Base-by-base conservation (phyloP, 2,329 filamentous ascomycete genomes). In the Ophiostoma australiae region DNA sequence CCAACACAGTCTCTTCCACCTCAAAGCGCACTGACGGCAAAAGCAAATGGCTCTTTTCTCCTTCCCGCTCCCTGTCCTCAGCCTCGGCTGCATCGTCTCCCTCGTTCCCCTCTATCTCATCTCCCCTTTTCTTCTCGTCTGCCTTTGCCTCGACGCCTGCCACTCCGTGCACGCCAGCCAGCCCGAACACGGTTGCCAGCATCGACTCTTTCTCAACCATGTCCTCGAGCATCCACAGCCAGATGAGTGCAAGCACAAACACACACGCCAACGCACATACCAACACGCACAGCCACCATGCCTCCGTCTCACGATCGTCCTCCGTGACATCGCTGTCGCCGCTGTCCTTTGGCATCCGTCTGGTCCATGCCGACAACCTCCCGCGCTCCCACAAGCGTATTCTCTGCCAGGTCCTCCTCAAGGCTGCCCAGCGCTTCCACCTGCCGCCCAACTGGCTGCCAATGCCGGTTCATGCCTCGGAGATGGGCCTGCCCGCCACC, bases 341-440 rank as follows among this genome's bases (percentile, higher is more conserved):
- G 31, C 70, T 76, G 52, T 76, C 78, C 4, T 67, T 84, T 70
- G 84, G 84, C 39, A 79, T 88, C 74, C 82, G 82, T 20, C 80
- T 89, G 35, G 79, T 87, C 41, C 80, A 87, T 75, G 79, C 83
- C 35, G 79, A 81, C 39, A 76, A 81, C 0, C 76, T 88, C 39
- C 80, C 82, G 4, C 76, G 79, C 1, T 82, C 81, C 67, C 83
- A 84, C 1, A 83, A 85, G 72, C 83, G 81, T 76, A 78, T 80
- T 1, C 78, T 89, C 48, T 81, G 79, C 20, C 78, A 81, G 13
- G 82, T 83, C 1, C 80, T 89, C 31, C 78, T 80, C 48, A 87
- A 85, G 75, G 85, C 87, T 4, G 83, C 83, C 73, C 82, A 80
- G 70, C 86, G 83, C 74, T 84, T 82, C 76, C 78, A 77, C 52